Conservation (phyloP, 768 basidiomycete genomes). For the Tricholoma matsutake region DNA sequence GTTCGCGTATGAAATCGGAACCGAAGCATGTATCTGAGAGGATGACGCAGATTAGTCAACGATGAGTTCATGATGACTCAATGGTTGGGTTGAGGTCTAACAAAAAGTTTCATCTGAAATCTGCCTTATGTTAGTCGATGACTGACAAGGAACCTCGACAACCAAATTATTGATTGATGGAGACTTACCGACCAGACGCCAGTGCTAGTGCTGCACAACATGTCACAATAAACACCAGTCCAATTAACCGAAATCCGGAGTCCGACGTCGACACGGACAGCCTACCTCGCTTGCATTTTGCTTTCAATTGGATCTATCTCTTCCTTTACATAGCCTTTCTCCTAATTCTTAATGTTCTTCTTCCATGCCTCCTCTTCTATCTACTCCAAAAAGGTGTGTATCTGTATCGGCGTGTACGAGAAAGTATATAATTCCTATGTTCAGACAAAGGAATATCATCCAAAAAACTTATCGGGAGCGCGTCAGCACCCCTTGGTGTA, state of each 20-base stretch:
- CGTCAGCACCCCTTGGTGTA: conserved; percentile 27
- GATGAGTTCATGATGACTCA: no score
- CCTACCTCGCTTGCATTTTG: conserved; percentile 1
- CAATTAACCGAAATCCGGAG: no score
- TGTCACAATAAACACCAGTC: no score
- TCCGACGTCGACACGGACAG: not conserved
- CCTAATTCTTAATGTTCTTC: conserved; percentile 25
- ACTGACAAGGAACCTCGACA: no score
- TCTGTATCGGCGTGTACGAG: not conserved
- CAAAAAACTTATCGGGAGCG: conserved; percentile 25
- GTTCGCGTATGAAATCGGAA: no score
- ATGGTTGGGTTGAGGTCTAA: no score
- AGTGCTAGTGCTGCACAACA: no score
- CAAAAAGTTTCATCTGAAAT: no score
- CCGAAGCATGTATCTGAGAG: not conserved
- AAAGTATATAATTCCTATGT: not conserved
- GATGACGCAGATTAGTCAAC: no score
- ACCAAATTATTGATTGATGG: no score
- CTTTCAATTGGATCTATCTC: not conserved
- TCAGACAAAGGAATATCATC: conserved; percentile 20
- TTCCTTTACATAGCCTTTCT: conserved; percentile 22
- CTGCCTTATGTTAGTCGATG: no score
- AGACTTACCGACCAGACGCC: no score
- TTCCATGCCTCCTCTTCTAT: conserved; percentile 28
- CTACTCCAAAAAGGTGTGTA: conserved; percentile 23